A percentile compares a stretch with the other conserved stretches of the same genome.
These are phyloP conservation scores for Parietaria judaica DNA, from an alignment of 306 rosid genomes.

Conservation along the genomic window DNA sequence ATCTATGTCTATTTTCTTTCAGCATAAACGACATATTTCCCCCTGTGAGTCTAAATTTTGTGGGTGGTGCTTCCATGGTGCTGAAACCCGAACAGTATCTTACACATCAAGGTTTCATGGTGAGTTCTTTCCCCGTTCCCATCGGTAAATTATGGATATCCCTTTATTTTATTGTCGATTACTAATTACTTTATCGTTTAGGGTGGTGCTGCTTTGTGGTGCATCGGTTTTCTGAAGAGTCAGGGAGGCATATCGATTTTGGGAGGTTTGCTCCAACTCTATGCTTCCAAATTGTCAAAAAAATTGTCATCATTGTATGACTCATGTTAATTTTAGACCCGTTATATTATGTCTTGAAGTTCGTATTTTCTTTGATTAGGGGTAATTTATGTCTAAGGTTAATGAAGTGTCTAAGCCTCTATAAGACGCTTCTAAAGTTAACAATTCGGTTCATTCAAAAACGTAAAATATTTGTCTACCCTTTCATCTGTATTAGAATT, in stretches of 20 bases:
- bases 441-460: no score
- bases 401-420: no score
- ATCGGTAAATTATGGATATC: conserved; percentile 13
- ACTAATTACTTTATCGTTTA: conserved; percentile 25
- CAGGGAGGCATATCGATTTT: conserved; percentile 71
- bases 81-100: conserved; percentile 91
- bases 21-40: conserved; percentile 71
- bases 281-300: background rate
- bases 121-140: conserved; percentile 29
- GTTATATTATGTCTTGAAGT: no score
- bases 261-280: conserved; percentile 60
- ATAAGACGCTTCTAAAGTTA: no score
- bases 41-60: conserved; percentile 75
- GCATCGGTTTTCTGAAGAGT: conserved; percentile 73
- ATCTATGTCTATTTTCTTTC: conserved; percentile 22
- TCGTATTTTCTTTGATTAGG: no score
- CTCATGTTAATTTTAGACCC: no score
- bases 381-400: no score
- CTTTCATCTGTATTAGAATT: background rate
- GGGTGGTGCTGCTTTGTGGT: conserved; percentile 75
- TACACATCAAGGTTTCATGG: conserved; percentile 42
- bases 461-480: no score
- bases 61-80: conserved; percentile 73
- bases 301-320: background rate
- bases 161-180: conserved; percentile 11